Evolutionary conservation across 1,284 basidiomycete genomes (phyloP).

Genomic region (Clitocybe nebularis): DNA sequence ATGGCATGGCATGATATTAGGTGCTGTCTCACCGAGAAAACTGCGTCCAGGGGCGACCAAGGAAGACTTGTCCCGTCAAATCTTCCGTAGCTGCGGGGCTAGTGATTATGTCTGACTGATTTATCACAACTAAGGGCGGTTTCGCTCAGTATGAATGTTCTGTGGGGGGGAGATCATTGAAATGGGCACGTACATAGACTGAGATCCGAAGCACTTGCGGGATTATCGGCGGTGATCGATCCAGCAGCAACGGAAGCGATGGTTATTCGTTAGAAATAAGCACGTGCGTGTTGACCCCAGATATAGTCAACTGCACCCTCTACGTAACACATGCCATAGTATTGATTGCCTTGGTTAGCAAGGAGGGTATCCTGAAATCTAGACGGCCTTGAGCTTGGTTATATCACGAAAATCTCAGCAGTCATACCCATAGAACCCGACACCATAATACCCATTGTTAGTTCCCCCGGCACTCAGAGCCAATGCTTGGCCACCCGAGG

Average conservation of each 20-base stretch:
- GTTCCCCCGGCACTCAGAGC: constrained; percentile 26
- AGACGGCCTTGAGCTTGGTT: no score
- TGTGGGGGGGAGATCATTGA: no score
- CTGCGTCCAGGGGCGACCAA: constrained; percentile 29
- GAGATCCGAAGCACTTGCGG: constrained; percentile 11
- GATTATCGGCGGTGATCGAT: constrained; percentile 27
- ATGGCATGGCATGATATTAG: background rate
- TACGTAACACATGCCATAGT: constrained; percentile 28
- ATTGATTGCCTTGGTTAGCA: constrained; percentile 27
- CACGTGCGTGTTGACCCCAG: constrained; percentile 26
- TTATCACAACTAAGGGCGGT: constrained; percentile 21
- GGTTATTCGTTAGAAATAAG: constrained; percentile 28
- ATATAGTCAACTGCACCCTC: constrained; percentile 34
- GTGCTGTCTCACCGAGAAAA: constrained; percentile 11
- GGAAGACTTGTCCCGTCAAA: constrained; percentile 18
- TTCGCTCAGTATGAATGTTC: background rate
- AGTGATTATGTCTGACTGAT: constrained; percentile 11
- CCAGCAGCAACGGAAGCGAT: constrained; percentile 27
- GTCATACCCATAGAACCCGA: constrained; percentile 22
- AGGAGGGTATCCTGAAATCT: constrained; percentile 29
- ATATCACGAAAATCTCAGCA: no score
- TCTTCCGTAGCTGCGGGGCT: constrained; percentile 9
- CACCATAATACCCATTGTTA: constrained; percentile 22
- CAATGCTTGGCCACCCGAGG: constrained; percentile 22
- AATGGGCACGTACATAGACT: constrained; percentile 16